Base-by-base conservation (phyloP, 2,329 filamentous ascomycete species). In the Dothidotthia symphoricarpi region DNA sequence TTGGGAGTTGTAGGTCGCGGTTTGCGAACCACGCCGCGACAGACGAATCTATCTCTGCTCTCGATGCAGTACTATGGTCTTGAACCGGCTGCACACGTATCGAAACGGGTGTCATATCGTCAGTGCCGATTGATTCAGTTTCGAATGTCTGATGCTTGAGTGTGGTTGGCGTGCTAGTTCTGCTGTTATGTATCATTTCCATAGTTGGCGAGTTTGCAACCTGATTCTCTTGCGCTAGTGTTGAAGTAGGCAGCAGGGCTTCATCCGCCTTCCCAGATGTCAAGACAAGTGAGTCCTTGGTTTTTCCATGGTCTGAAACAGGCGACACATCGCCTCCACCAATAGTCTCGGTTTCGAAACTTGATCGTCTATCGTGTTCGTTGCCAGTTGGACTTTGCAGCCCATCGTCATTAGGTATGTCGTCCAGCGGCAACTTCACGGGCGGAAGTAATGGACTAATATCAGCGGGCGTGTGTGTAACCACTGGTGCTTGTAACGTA, bases 51-150 rank as follows among this genome's bases (percentile, higher is more conserved):
- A 32, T 31, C 13, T 32, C 29, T 19, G 12, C 19, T 13, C 29
- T 34, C 12, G 36, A 19, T 12, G 28, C 24, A 12, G 30, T 28
- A 22, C 9, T 22, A 6, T 22, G 5, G 9, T 22, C 9, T n/a
- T n/a, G n/a, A n/a, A n/a, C n/a, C n/a, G n/a, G n/a, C 19, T 22
- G 19, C 19, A 47, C 53, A 14, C 31, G 19, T 16, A 31, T 45
- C 13, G 59, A 61, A 4, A 56, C 42, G 16, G 56, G 56, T 32
- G 58, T 59, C 7, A 59, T 48, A 28, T 62, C 56, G 16, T 52
- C 53, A 14, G 44, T 41, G 19, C 51, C 57, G 14, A 58, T 50
- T 9, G 47, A 19, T 30, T 53, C 49, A 24, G 49, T 59, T 34
- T 56, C 52, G 31, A 53, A 60, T 16, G 39, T 45, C 27, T 34